phyloP scores from a whole-genome alignment of 257 asterid genomes.

The Solanum verrucosum region DNA sequence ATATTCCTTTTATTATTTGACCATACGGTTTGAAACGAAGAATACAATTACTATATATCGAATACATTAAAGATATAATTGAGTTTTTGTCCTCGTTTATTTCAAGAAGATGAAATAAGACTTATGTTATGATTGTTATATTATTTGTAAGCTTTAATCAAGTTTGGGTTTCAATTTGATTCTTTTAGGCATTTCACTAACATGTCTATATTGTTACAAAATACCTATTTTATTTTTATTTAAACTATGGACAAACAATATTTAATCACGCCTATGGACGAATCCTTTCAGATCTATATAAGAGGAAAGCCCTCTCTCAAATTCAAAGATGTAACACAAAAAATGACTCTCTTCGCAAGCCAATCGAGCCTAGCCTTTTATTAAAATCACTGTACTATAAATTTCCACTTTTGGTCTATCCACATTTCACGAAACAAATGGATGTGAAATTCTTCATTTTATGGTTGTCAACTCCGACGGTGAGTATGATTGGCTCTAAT shows the following conservation, averaged over 20 bases:
- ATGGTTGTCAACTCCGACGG: no score
- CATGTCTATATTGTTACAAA: not conserved
- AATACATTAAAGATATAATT: not conserved
- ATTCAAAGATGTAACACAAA: no score
- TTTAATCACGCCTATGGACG: not conserved
- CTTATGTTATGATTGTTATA: not conserved
- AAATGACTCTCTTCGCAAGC: not conserved
- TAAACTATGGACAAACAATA: not conserved
- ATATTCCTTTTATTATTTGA: not conserved
- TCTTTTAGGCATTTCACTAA: not conserved
- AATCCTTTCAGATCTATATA: not conserved
- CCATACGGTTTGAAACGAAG: not conserved
- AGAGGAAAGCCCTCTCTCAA: no score
- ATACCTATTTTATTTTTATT: not conserved
- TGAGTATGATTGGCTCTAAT: no score
- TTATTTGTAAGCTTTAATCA: not conserved
- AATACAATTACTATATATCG: not conserved
- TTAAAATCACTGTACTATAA: not conserved
- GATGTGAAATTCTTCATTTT: no score
- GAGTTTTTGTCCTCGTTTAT: not conserved
- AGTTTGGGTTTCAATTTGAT: not conserved
- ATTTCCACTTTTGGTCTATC: no score
- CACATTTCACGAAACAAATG: not conserved
- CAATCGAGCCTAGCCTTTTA: not conserved
- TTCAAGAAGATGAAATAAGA: not conserved